phyloP scores from a whole-genome alignment of 139 green algal genomes.

The Tetraselmis chui region DNA sequence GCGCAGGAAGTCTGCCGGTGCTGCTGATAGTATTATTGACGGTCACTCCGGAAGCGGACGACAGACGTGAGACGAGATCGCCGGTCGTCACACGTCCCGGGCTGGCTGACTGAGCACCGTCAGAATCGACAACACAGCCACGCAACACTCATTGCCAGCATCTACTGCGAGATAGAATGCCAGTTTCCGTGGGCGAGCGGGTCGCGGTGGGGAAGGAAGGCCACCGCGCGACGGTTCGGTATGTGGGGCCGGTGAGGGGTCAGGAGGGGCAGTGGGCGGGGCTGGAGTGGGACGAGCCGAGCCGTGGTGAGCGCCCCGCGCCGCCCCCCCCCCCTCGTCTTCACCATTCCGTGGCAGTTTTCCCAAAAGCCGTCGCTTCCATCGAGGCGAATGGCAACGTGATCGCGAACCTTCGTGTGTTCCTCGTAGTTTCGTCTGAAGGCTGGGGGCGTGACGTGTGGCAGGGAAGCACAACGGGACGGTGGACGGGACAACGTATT shows the following conservation, averaged over 20 bases:
- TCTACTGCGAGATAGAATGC: too few species aligned
- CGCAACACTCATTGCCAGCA: too few species aligned
- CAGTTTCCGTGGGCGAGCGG: too few species aligned
- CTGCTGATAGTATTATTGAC: too few species aligned
- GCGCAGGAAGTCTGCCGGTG: too few species aligned
- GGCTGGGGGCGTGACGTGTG: not conserved
- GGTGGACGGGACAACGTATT: constrained; percentile 58
- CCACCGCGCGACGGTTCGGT: constrained; percentile 55
- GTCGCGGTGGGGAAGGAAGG: not conserved
- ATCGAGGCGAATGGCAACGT: not conserved
- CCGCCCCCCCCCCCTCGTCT: not conserved
- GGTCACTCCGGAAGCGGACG: too few species aligned
- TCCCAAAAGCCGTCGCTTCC: too few species aligned
- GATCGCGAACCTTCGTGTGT: not conserved
- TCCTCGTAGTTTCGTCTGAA: not conserved
- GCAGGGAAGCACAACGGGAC: constrained; percentile 69
- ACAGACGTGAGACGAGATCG: too few species aligned
- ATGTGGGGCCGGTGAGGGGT: constrained; percentile 50
- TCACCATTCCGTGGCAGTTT: too few species aligned
- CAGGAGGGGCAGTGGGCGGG: constrained; percentile 68
- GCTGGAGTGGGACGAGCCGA: constrained; percentile 76
- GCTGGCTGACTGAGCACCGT: too few species aligned
- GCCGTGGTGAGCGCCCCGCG: constrained; percentile 17
- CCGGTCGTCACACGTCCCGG: too few species aligned
- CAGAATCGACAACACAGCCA: too few species aligned